Base-by-base conservation (phyloP, 2,329 filamentous ascomycete species). In the Penicillium hordei region DNA sequence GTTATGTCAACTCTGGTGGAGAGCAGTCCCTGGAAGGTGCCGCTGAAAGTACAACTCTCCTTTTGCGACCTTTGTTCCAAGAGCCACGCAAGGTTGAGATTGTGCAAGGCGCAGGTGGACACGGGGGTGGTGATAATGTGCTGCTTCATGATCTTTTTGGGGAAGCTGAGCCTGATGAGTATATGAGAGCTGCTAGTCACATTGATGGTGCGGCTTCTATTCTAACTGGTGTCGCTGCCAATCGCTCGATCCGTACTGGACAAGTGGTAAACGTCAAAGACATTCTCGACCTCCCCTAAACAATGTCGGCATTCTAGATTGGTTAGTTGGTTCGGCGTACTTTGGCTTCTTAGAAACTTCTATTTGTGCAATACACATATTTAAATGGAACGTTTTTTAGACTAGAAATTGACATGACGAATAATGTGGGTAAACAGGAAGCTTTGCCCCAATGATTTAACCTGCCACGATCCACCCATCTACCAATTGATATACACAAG, bases 131-230 rank as follows among this genome's bases (percentile, higher is more conserved):
- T 0, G 85, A 87, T 61, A 78, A 78, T 0, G 79, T 85, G 0
- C 61, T 87, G 51, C 65, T 87, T 33, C 78, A 81, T 33, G 84
- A 87, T 62, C 55, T 87, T 12, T 86, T 87, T 65, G 84, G 83
- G 0, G 78, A 80, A 3, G 51, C 36, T 1, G 52, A 43, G 3
- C 50, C 59, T 0, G 83, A 86, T 65, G 75, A 81, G 72, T 79
- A 79, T 56, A 79, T 79, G 70, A 75, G 83, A 1, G 83, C 83
- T 0, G 84, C 84, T 2, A 83, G 79, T 57, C 83, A 86, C 65
- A 65, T 86, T 4, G 83, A 86, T 58, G 84, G 84, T 0, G 84
- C 83, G 0, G 72, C 82, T 54, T 85, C 83, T 0, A 86, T 86
- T 34, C 60, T 86, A 55, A 86, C 83, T 0, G 84, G 84, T 0